Evolutionary conservation across 257 asterid species (phyloP).

Genomic region (Solanum verrucosum): DNA sequence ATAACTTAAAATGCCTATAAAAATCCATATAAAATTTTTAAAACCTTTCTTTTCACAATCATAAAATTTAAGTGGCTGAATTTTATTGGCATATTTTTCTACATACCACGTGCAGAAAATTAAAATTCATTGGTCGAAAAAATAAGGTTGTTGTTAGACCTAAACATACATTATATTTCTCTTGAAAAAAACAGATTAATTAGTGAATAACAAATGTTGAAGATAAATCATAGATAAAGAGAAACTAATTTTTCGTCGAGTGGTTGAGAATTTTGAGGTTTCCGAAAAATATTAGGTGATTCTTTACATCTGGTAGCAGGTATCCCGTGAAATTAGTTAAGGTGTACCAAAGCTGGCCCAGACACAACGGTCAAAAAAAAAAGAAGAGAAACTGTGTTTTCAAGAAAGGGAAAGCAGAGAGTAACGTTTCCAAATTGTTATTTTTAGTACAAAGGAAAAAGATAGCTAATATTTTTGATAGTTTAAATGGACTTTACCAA

Average conservation of each 20-base stretch:
- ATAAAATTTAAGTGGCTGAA: not conserved
- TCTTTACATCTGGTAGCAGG: no score
- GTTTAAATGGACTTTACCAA: not conserved
- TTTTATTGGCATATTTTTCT: not conserved
- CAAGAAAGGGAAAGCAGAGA: not conserved
- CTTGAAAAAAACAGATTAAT: not conserved
- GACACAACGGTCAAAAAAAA: no score
- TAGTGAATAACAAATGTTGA: not conserved
- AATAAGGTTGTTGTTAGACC: not conserved
- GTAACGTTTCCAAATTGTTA: not conserved
- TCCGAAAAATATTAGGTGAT: accelerated
- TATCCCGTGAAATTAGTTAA: no score
- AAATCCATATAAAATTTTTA: not conserved
- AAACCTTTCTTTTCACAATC: no score
- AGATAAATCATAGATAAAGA: not conserved
- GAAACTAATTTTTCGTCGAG: not conserved
- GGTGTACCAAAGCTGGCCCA: accelerated
- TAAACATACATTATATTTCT: not conserved
- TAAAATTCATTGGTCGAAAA: not conserved
- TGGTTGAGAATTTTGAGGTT: no score
- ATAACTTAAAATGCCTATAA: not conserved
- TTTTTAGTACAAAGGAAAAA: not conserved
- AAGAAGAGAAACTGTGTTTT: not conserved
- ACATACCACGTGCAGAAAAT: not conserved
- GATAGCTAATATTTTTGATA: not conserved